Percentiles rank a stretch among this genome's conserved stretches.
Conservation (phyloP, 768 basidiomycete species). For the Lactarius psammicola region DNA sequence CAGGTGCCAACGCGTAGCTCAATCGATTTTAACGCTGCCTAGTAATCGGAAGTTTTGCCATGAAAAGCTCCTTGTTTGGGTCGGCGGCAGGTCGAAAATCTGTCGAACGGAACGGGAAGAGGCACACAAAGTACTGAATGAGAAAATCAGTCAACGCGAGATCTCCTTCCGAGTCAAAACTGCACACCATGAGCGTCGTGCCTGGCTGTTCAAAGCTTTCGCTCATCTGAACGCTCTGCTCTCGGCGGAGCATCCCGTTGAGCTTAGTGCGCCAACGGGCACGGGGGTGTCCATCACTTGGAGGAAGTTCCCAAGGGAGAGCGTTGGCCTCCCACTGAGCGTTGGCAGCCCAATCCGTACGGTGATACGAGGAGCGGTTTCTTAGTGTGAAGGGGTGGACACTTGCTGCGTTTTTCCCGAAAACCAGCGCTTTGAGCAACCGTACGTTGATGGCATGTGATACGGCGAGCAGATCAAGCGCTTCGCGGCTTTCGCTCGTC, state of each 20-base stretch:
- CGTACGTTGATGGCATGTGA: conserved; percentile 19
- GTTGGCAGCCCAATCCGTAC: conserved; percentile 4
- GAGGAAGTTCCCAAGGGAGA: not conserved
- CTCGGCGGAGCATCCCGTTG: conserved; percentile 7
- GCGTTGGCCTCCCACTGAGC: conserved; percentile 18
- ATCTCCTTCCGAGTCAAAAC: not conserved
- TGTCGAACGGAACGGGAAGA: conserved; percentile 7
- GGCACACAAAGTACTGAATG: conserved; percentile 11
- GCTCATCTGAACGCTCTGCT: not conserved
- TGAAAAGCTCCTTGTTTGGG: conserved; percentile 7
- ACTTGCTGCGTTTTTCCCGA: conserved; percentile 14
- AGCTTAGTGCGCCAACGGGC: conserved; percentile 18
- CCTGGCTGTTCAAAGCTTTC: conserved; percentile 14
- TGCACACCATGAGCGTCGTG: conserved; percentile 19
- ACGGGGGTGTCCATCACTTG: not conserved
- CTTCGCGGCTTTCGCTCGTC: conserved; percentile 9
- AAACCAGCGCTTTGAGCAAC: conserved; percentile 18
- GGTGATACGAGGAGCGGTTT: conserved; percentile 1
- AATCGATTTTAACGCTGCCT: not conserved
- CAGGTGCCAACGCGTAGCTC: not conserved
- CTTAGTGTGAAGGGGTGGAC: not conserved
- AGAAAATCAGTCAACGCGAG: not conserved
- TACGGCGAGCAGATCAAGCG: conserved; percentile 14
- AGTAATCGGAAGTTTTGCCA: conserved; percentile 5
- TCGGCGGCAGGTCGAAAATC: not conserved